Conservation (phyloP, 2,329 filamentous ascomycete genomes). For the Ceratocystis smalleyi region DNA sequence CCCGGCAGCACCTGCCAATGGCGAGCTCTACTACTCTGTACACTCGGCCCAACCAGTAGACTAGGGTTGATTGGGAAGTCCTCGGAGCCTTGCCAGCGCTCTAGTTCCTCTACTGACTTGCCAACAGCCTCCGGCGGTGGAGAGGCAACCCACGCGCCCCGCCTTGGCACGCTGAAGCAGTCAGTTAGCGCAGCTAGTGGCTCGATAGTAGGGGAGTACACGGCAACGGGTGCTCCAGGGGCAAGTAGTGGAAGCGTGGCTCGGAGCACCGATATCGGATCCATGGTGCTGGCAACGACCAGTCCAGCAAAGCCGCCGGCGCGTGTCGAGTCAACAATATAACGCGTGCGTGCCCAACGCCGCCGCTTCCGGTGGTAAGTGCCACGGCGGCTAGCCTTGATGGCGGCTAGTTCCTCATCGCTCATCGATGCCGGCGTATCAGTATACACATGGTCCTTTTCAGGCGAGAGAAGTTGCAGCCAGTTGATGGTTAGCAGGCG, state of each 20-base stretch:
- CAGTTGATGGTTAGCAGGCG: conserved; percentile 77
- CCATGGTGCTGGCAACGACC: conserved; percentile 68
- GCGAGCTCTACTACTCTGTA: conserved; percentile 67
- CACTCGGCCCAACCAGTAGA: conserved; percentile 57
- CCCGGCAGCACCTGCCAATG: conserved; percentile 86
- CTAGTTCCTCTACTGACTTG: conserved; percentile 34
- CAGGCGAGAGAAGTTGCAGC: conserved; percentile 74
- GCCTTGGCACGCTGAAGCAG: conserved; percentile 64
- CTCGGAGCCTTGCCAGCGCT: conserved; percentile 42
- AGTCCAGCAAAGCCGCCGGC: conserved; percentile 70
- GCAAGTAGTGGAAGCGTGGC: conserved; percentile 64
- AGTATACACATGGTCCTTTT: conserved; percentile 57
- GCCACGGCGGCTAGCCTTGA: conserved; percentile 70
- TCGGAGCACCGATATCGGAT: conserved; percentile 58
- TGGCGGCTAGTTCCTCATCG: conserved; percentile 45
- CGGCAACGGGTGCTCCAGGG: conserved; percentile 68
- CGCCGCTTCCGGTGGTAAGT: conserved; percentile 80
- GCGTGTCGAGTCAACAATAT: conserved; percentile 59
- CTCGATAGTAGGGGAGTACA: conserved; percentile 72
- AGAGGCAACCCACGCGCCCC: conserved; percentile 54
- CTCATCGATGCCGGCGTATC: conserved; percentile 45
- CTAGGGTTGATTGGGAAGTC: conserved; percentile 84
- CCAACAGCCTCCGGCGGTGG: conserved; percentile 33
- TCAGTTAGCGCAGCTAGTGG: conserved; percentile 64
- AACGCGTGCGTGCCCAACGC: conserved; percentile 57